Conservation (phyloP, 805 yeast species). For the Starmerella vitae region DNA sequence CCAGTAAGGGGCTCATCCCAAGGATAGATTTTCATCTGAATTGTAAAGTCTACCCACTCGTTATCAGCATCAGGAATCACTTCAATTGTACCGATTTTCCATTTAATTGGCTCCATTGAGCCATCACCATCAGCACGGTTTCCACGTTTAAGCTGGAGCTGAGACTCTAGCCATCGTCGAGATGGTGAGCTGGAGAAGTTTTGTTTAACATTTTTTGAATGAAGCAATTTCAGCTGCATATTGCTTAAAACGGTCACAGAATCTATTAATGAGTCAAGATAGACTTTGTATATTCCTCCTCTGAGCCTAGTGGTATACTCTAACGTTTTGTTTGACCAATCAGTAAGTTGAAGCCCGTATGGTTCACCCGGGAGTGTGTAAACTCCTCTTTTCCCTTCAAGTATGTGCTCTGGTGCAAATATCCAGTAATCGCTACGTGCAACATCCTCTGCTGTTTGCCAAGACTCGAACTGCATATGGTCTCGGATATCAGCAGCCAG, state of each 20-base stretch:
- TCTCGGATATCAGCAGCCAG: constrained; percentile 12
- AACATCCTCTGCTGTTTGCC: constrained; percentile 16
- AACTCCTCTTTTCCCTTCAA: background rate
- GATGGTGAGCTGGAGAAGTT: constrained; percentile 11
- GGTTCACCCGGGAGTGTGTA: constrained; percentile 9
- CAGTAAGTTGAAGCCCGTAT: constrained; percentile 9
- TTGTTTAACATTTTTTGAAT: constrained; percentile 10
- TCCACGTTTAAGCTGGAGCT: background rate
- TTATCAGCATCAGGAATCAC: background rate
- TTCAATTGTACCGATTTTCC: background rate
- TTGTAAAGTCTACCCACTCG: constrained; percentile 11
- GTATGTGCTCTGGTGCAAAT: constrained; percentile 17
- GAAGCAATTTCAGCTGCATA: constrained; percentile 8
- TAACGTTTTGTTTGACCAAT: constrained; percentile 8
- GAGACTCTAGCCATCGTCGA: constrained; percentile 10
- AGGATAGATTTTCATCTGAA: constrained; percentile 9
- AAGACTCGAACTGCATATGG: constrained; percentile 14
- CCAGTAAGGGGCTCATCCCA: constrained; percentile 8
- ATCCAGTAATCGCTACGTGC: constrained; percentile 19
- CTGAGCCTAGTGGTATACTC: constrained; percentile 15
- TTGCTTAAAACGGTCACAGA: constrained; percentile 13
- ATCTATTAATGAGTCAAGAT: constrained; percentile 11
- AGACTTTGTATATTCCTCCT: constrained; percentile 15
- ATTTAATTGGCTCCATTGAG: background rate
- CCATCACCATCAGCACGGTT: background rate